phyloP scores from a whole-genome alignment of 2,329 filamentous ascomycete genomes.

The Pseudocercospora crystallina region DNA sequence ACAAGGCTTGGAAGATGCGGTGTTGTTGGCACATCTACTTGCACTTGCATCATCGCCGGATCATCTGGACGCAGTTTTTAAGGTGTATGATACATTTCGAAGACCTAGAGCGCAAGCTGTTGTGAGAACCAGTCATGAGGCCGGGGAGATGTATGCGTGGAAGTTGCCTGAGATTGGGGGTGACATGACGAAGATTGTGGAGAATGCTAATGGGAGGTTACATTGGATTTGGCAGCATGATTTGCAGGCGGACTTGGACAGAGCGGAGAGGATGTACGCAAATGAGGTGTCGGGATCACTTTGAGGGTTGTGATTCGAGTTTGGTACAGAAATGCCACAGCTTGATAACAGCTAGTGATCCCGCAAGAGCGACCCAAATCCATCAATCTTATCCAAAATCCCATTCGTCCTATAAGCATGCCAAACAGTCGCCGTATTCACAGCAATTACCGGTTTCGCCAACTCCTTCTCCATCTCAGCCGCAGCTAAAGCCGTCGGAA shows the following conservation, averaged over 20 bases:
- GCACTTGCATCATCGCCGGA: not conserved
- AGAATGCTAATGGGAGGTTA: slow-evolving; percentile 12
- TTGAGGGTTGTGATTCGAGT: too few species aligned
- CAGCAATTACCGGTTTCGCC: slow-evolving; percentile 11
- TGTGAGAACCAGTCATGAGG: slow-evolving; percentile 13
- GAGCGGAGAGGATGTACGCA: too few species aligned
- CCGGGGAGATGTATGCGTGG: slow-evolving; percentile 14
- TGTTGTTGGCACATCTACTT: slow-evolving; percentile 38
- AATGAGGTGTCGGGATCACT: too few species aligned
- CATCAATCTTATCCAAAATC: slow-evolving; percentile 7
- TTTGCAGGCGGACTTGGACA: slow-evolving; percentile 6
- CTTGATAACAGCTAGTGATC: slow-evolving; percentile 2
- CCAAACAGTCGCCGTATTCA: slow-evolving; percentile 15
- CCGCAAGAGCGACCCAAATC: slow-evolving; percentile 10
- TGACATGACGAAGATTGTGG: slow-evolving; percentile 16
- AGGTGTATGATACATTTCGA: slow-evolving; percentile 11
- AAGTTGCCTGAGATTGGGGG: slow-evolving; percentile 2
- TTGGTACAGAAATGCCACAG: too few species aligned
- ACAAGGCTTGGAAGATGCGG: slow-evolving; percentile 57
- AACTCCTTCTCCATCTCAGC: slow-evolving; percentile 16
- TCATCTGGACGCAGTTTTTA: slow-evolving; percentile 2
- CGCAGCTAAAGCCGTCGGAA: slow-evolving; percentile 10
- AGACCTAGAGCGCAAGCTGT: slow-evolving; percentile 17
- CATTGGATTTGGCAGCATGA: slow-evolving; percentile 21
- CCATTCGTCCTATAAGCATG: slow-evolving; percentile 15